phyloP scores from a whole-genome alignment of 371 early-diverging fungal genomes.

The Syncephalastrum racemosum region DNA sequence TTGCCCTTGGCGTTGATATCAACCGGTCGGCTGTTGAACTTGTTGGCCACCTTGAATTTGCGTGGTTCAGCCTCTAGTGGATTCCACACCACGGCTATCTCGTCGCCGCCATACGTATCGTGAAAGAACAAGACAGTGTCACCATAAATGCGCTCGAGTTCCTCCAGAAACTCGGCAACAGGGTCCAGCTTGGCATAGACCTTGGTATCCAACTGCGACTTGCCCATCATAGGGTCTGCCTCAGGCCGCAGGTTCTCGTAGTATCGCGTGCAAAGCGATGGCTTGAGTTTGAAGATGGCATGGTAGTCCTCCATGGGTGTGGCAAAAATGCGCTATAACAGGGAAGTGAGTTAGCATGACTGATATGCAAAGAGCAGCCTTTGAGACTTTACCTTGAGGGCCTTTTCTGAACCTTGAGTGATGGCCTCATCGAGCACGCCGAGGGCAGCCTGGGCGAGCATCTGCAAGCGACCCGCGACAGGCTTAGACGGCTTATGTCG shows the following conservation, averaged over 20 bases:
- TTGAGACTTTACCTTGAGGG: conserved; percentile 28
- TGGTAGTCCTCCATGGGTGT: conserved; percentile 73
- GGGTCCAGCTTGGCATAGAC: conserved; percentile 65
- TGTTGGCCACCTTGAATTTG: conserved; percentile 68
- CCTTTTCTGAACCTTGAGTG: conserved; percentile 19
- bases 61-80: conserved; percentile 49
- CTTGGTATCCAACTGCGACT: conserved; percentile 42
- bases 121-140: conserved; percentile 67
- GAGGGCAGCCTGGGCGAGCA: conserved; percentile 66
- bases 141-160: conserved; percentile 58
- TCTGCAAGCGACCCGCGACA: conserved; percentile 58
- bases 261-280: conserved; percentile 58
- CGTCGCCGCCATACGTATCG: conserved; percentile 77
- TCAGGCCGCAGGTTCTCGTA: conserved; percentile 57
- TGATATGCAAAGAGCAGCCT: background rate
- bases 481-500: conserved; percentile 48
- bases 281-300: conserved; percentile 61
- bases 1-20: conserved; percentile 50
- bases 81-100: conserved; percentile 74
- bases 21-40: conserved; percentile 61
- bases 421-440: conserved; percentile 38
- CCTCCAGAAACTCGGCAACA: conserved; percentile 55
- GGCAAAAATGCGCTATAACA: conserved; percentile 58
- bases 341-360: background rate
- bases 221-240: conserved; percentile 33